These are phyloP conservation scores for Plasmodium inui DNA, from an alignment of 169 alveolate genomes.

Conservation along the genomic window DNA sequence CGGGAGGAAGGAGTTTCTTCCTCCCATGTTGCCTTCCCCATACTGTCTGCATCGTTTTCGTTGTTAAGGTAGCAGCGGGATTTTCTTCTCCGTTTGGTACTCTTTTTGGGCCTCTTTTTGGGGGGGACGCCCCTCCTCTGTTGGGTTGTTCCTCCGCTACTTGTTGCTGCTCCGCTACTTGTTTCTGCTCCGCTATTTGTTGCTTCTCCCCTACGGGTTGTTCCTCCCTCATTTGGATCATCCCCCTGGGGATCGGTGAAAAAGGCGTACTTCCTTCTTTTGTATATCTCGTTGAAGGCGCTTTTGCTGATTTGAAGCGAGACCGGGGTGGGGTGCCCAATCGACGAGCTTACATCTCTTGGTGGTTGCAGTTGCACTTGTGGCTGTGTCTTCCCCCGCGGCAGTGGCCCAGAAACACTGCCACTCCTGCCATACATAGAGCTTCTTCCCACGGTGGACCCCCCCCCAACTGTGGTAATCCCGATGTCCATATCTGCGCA, in stretches of 20 bases:
- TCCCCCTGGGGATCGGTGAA: neutral
- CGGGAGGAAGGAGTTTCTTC: neutral
- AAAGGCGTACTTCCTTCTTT: neutral
- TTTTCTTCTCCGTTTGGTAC: neutral
- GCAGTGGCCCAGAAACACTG: too few relatives aligned
- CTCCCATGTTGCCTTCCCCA: neutral
- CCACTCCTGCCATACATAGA: neutral
- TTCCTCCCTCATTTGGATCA: neutral
- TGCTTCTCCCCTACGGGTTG: neutral
- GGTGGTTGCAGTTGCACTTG: neutral
- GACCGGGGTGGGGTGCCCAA: neutral
- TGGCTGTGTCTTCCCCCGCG: neutral
- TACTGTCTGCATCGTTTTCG: neutral
- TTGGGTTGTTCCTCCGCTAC: neutral
- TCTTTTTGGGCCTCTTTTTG: neutral
- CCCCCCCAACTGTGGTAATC: neutral
- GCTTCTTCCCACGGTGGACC: neutral
- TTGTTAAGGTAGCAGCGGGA: neutral
- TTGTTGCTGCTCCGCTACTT: neutral
- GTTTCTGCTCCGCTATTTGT: neutral
- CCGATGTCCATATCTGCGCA: neutral
- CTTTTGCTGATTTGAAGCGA: slow-evolving; percentile 20
- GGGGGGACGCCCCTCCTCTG: neutral
- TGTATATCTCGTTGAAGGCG: slow-evolving; percentile 22
- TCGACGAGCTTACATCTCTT: neutral